phyloP scores from a whole-genome alignment of 345 rosid species.

The Linum tenue region DNA sequence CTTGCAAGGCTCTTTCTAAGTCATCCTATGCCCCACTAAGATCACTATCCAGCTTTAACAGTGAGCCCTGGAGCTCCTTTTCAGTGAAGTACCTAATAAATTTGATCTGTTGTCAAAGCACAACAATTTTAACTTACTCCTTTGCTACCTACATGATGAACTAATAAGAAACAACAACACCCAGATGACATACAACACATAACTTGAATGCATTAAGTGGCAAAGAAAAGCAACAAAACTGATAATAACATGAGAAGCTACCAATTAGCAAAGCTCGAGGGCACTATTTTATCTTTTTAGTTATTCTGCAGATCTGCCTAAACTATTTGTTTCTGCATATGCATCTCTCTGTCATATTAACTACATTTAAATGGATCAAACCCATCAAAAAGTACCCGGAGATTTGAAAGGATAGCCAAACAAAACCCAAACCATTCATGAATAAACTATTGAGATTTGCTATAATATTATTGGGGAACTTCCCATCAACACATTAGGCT shows the following conservation, averaged over 20 bases:
- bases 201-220: not conserved
- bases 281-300: slow-evolving; percentile 61
- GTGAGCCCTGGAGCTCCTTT: slow-evolving; percentile 55
- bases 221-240: not conserved
- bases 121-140: slow-evolving; percentile 53
- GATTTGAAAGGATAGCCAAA: too few relatives aligned
- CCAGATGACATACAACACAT: not conserved
- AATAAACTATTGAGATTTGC: too few relatives aligned
- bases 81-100: slow-evolving; percentile 35
- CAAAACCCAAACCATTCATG: too few relatives aligned
- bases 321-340: slow-evolving; percentile 33
- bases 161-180: slow-evolving; percentile 15
- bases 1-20: slow-evolving; percentile 70
- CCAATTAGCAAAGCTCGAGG: slow-evolving; percentile 46
- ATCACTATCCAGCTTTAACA: slow-evolving; percentile 54
- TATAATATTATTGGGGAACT: too few relatives aligned
- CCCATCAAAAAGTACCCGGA: too few relatives aligned
- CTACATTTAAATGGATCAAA: slow-evolving; percentile 20
- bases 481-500: too few relatives aligned
- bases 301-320: slow-evolving; percentile 38
- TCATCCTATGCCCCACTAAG: slow-evolving; percentile 49
- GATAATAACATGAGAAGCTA: not conserved
- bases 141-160: slow-evolving; percentile 42
- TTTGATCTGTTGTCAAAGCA: slow-evolving; percentile 27
- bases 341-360: slow-evolving; percentile 40